Percentiles rank a stretch among this genome's conserved stretches.
These are phyloP conservation scores for Yamadazyma songkhlaensis DNA, from an alignment of 1,139 yeast genomes.

Conservation along the genomic window DNA sequence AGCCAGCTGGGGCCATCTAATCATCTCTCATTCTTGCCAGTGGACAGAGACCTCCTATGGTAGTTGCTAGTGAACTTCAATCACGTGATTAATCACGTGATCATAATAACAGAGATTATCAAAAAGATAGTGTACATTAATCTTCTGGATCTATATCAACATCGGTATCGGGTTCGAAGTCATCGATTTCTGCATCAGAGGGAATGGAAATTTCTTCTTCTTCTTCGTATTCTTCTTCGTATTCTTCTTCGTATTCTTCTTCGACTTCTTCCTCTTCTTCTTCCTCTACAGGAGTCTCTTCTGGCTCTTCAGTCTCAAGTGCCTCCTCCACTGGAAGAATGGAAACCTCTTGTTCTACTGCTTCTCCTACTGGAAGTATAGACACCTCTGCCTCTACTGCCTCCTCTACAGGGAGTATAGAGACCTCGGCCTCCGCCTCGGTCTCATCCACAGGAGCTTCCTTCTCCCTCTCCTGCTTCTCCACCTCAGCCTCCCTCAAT, in stretches of 20 bases:
- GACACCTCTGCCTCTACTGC: background rate
- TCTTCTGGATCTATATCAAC: constrained; percentile 5
- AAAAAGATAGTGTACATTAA: background rate
- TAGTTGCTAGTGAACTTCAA: too few species aligned
- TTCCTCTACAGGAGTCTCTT: background rate
- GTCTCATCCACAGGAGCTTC: too few species aligned
- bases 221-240: constrained; percentile 6
- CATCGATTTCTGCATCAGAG: constrained; percentile 8
- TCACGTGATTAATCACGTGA: too few species aligned
- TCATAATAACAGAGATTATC: too few species aligned
- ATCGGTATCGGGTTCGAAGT: constrained; percentile 12
- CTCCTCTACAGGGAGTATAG: background rate
- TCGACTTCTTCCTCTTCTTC: constrained; percentile 2
- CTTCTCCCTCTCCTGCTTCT: background rate
- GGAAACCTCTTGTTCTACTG: background rate
- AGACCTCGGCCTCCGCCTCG: background rate
- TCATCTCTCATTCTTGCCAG: too few species aligned
- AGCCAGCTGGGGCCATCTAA: too few species aligned
- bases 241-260: constrained; percentile 7
- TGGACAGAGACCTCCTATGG: too few species aligned
- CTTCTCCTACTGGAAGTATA: background rate
- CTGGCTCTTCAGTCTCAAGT: background rate
- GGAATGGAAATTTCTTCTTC: background rate
- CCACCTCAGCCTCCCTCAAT: constrained; percentile 49
- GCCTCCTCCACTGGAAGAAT: background rate